Evolutionary conservation across 768 basidiomycete genomes (phyloP), one percentile per base, ranked within the genome.

Genomic region (Leucogyrophana mollusca): DNA sequence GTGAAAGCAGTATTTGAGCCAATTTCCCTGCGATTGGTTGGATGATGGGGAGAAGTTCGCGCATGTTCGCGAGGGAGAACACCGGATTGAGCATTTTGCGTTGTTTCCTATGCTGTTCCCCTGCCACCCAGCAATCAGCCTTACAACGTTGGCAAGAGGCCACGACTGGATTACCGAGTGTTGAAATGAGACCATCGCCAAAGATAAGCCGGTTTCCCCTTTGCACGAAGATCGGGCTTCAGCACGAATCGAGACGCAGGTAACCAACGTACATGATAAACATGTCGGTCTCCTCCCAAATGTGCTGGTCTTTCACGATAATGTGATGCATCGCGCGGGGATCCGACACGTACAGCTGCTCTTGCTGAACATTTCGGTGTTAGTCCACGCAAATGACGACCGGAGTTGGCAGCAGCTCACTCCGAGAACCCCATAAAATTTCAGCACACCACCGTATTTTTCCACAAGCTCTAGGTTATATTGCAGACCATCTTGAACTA

Each of bases 321-420:
- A 72, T 62, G 41, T 69, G 58, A 47, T 70, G 58, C 4, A 73
- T 45, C 9, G 72, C 68, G 21, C 62, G 60, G 4, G 68, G 72
- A 32, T 72, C 72, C 6, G 61, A 65, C 27, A 72, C 48, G 46
- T 65, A 71, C 24, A 73, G 59, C 9, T 65, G 59, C 10, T 55
- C 59, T 56, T 41, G 21, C 56, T 64, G 37, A 40, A 34, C 16
- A 20, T 11, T 16, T 46, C 40, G 48, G 51, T 13, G 13, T 5
- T 14, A 45, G 44, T 25, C 22, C 23, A 42, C 16, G 7, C 27
- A 42, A 17, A 24, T 4, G 10, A 22, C 13, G 21, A 17, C 16
- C 22, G 3, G 24, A n/a, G 32, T 10, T n/a, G 20, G 30, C 17
- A 40, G 30, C 10, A 4, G 22, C 44, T 53, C 50, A 70, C 69